Evolutionary conservation across 202 grass and related monocot species (phyloP).

Genomic region (Eragrostis tef): DNA sequence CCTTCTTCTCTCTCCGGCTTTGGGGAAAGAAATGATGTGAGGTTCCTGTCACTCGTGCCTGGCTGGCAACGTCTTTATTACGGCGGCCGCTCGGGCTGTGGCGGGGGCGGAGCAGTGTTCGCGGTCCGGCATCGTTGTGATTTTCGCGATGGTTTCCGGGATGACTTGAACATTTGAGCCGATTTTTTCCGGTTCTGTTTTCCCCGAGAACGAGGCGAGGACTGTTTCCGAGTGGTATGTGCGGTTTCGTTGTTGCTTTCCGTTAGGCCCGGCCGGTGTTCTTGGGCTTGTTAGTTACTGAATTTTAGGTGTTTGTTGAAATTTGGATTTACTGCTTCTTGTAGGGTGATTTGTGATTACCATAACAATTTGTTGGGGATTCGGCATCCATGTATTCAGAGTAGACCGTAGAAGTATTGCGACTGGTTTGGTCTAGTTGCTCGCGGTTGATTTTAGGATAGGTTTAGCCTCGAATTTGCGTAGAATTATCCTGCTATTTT

Average conservation of each 20-base stretch:
- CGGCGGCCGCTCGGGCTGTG: slow-evolving; percentile 25
- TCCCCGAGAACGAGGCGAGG: not conserved
- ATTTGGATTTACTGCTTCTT: not conserved
- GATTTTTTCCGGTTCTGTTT: not conserved
- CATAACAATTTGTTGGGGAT: slow-evolving; percentile 1
- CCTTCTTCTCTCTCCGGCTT: slow-evolving; percentile 32
- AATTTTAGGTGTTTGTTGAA: not conserved
- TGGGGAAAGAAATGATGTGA: slow-evolving; percentile 54
- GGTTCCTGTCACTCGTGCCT: slow-evolving; percentile 45
- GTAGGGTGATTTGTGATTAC: not conserved
- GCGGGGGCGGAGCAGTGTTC: not conserved
- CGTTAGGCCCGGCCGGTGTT: not conserved
- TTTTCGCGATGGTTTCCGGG: not conserved
- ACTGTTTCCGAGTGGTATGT: slow-evolving; percentile 44
- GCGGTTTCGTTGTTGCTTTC: not conserved
- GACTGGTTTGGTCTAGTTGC: not conserved
- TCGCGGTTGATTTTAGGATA: slow-evolving; percentile 2
- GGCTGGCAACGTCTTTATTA: slow-evolving; percentile 28
- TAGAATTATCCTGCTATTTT: not conserved
- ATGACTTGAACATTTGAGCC: not conserved
- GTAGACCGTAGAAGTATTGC: not conserved
- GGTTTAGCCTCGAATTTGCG: not conserved
- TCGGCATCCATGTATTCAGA: not conserved
- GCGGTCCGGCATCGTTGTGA: slow-evolving; percentile 12
- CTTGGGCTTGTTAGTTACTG: not conserved